Conservation (phyloP, 495 filamentous ascomycete genomes). For the Neurospora sp. region DNA sequence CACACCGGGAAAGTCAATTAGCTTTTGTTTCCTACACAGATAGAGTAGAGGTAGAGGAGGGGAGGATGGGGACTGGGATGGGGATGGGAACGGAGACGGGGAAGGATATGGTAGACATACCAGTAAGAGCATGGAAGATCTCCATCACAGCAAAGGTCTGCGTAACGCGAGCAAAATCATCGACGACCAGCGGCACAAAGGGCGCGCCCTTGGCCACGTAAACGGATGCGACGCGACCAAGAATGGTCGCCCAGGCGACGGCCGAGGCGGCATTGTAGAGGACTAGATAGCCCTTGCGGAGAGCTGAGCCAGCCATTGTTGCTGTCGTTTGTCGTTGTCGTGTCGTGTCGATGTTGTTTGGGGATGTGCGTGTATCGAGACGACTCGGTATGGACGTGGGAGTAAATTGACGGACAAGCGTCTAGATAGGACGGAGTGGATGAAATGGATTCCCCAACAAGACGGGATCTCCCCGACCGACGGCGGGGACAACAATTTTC, state of each 20-base stretch:
- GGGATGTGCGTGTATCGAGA: too few species aligned
- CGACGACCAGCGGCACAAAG: constrained; percentile 39
- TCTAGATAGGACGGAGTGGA: background rate
- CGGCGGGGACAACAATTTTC: background rate
- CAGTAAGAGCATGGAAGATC: constrained; percentile 63
- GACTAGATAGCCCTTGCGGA: constrained; percentile 58
- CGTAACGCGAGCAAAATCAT: constrained; percentile 60
- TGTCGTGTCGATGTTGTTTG: background rate
- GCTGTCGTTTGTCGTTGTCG: background rate
- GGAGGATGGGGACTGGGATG: background rate
- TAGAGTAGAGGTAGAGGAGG: background rate
- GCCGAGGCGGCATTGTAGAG: constrained; percentile 74
- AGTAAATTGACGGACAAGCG: background rate
- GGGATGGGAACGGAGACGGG: background rate
- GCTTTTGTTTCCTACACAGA: background rate
- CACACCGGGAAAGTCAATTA: too few species aligned
- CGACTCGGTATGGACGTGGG: background rate
- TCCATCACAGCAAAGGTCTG: constrained; percentile 80
- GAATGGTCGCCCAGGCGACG: constrained; percentile 62
- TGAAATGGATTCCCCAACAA: background rate
- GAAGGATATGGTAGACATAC: constrained; percentile 27
- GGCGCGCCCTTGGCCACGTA: constrained; percentile 13
- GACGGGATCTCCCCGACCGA: background rate
- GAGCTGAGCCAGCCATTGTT: constrained; percentile 16
- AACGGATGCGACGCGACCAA: constrained; percentile 43